Base-by-base conservation (phyloP, 1,139 yeast genomes). In the Geotrichum reessii region DNA sequence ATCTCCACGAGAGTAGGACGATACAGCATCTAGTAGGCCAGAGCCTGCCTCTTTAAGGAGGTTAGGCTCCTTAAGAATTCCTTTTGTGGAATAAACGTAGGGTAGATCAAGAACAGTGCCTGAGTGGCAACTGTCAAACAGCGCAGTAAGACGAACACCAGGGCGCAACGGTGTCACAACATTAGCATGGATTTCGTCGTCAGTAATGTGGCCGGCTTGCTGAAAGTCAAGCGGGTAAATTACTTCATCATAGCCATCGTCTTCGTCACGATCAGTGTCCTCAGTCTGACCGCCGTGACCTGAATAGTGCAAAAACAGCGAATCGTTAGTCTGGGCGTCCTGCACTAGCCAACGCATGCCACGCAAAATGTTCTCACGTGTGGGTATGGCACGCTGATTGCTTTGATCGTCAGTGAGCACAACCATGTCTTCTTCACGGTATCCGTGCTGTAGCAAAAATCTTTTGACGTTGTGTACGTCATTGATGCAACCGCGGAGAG, bases 51-150 rank as follows among this genome's bases (percentile, higher is more conserved):
- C 96, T 71, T 90, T 87, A 77, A 86, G 83, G 66, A 91, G 75
- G 72, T 86, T 90, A 49, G 96, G 96, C 73, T 91, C 96, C 75
- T 92, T 92, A 57, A 92, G 76, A 4, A 89, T 84, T 58, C 98
- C 98, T 69, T 89, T 88, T 14, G 98, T 93, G 19, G 95, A 85
- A 73, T 92, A 92, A 55, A 86, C 83, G 69, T 85, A 92, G 1
- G 98, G 98, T 64, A 92, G 76, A 72, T 92, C 98, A 68, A 92
- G 75, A 0, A 85, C 95, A 3, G 97, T 86, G 31, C 97, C 98
- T 1, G 96, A 88, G 71, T 92, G 98, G 71, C 98, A 92, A 22
- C 95, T 86, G 74, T 92, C 98, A 69, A 85, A 91, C 65, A 92
- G 76, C 0, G 96, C 96, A 1, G 97, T 92, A 63, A 92, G 78